These are phyloP conservation scores for Henckelia pumila DNA, from an alignment of 257 asterid species.

Conservation along the genomic window DNA sequence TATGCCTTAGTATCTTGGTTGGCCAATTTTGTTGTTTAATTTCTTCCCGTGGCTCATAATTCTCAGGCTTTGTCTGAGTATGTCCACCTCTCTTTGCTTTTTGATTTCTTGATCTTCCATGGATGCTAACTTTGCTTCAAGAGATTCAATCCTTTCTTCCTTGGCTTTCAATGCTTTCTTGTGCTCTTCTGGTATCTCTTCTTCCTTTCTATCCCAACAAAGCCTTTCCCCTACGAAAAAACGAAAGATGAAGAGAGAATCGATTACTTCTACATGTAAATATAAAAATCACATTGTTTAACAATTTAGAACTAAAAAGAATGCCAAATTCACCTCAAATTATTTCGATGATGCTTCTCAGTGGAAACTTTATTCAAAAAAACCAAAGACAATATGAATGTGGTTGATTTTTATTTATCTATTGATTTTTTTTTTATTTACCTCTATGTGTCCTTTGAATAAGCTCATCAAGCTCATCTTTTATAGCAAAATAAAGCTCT, in stretches of 20 bases:
- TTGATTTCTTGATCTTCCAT: constrained; percentile 56
- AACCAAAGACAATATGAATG: neutral
- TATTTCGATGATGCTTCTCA: neutral
- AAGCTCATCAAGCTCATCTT: constrained; percentile 82
- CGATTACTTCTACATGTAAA: too few relatives aligned
- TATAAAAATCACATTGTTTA: too few relatives aligned
- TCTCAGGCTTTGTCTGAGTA: constrained; percentile 68
- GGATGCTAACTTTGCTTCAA: constrained; percentile 47
- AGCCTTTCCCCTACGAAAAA: constrained; percentile 52
- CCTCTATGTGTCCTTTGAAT: constrained; percentile 63
- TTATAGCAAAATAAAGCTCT: constrained; percentile 75
- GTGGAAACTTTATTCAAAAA: neutral
- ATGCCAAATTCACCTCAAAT: too few relatives aligned
- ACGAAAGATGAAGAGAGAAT: constrained; percentile 1
- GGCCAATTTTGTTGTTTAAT: constrained; percentile 30
- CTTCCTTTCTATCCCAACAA: constrained; percentile 42
- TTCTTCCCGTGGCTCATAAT: constrained; percentile 60
- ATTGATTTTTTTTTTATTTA: too few relatives aligned
- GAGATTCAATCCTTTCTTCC: constrained; percentile 49
- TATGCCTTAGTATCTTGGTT: neutral
- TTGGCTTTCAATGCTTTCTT: constrained; percentile 46
- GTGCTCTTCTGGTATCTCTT: constrained; percentile 39
- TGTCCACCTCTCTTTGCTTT: constrained; percentile 74
- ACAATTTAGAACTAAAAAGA: too few relatives aligned
- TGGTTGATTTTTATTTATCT: constrained; percentile 11